Base-by-base conservation (phyloP, 1,284 basidiomycete genomes). In the Moesziomyces antarcticus region DNA sequence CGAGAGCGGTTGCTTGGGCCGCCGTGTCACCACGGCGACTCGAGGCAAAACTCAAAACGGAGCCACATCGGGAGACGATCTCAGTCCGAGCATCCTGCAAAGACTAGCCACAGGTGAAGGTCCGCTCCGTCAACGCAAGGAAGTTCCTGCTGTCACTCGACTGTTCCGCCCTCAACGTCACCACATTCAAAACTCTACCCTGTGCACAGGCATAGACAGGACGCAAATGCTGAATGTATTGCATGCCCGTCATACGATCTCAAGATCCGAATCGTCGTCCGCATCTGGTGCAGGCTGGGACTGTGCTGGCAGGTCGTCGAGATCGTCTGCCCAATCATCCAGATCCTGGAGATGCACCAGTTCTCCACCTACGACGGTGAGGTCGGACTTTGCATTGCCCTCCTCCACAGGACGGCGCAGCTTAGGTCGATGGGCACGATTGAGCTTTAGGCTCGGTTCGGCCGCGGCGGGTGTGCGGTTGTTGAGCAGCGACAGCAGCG, bases 281-380 rank as follows among this genome's bases (percentile, higher is more conserved):
- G 16, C 8, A 37, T 30, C 35, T 24, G 33, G 5, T 53, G 48
- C 24, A 54, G 51, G 14, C 41, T 45, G 21, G 56, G 54, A 14
- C 52, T 43, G 5, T 56, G 20, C 40, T 53, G 52, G 40, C 41
- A 43, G 10, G 20, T 54, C 55, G 16, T 35, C 35, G 2, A 73
- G 50, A 41, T 73, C 70, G 33, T 52, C 52, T 24, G 67, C 52
- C 70, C 70, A 73, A 9, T 73, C 64, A 9, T 56, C 18, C 27
- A 67, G 58, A 41, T 67, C 59, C 24, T 60, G 45, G 22, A 74
- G 11, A 52, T 72, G 47, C 55, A 73, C 40, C 20, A 59, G 33
- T 20, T 73, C 60, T 5, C 70, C 70, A 4, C 30, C 63, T 13
- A 73, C 53, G 5, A 65, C 68, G 21, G 50, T 68, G 22, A 57